These are phyloP conservation scores for Jamesozyma hellenica DNA, from an alignment of 805 yeast species.

Conservation along the genomic window DNA sequence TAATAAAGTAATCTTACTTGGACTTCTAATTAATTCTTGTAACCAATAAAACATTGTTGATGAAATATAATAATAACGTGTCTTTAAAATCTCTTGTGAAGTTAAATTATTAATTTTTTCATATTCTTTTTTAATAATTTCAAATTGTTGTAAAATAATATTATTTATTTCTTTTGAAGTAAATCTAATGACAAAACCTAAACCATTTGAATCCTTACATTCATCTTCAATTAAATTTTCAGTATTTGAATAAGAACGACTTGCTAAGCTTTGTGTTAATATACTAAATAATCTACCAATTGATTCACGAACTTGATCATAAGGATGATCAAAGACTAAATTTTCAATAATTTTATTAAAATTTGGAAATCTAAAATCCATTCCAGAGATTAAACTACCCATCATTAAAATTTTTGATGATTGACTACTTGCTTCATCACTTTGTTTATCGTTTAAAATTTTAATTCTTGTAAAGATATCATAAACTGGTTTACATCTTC, in stretches of 20 bases:
- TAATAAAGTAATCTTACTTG: slow-evolving; percentile 43
- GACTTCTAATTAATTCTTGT: slow-evolving; percentile 41
- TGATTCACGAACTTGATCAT: slow-evolving; percentile 61
- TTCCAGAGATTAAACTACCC: slow-evolving; percentile 38
- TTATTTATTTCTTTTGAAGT: slow-evolving; percentile 28
- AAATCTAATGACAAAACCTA: slow-evolving; percentile 30
- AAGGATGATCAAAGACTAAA: slow-evolving; percentile 49
- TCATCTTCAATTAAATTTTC: slow-evolving; percentile 13
- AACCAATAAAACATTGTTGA: slow-evolving; percentile 59
- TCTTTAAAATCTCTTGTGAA: slow-evolving; percentile 48
- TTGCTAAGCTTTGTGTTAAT: slow-evolving; percentile 13
- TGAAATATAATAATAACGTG: slow-evolving; percentile 55
- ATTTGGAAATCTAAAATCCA: slow-evolving; percentile 46
- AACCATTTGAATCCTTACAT: slow-evolving; percentile 16
- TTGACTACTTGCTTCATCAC: slow-evolving; percentile 56
- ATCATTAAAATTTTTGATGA: slow-evolving; percentile 48
- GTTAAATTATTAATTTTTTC: slow-evolving; percentile 25
- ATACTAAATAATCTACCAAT: slow-evolving; percentile 46
- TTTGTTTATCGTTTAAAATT: slow-evolving; percentile 34
- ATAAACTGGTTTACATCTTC: slow-evolving; percentile 54
- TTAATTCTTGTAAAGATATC: slow-evolving; percentile 38
- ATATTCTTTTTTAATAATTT: slow-evolving; percentile 35
- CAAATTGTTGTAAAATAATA: slow-evolving; percentile 37
- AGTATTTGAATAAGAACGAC: slow-evolving; percentile 8
- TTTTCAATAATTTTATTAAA: slow-evolving; percentile 35